Conservation (phyloP, 2,329 filamentous ascomycete genomes). For the Biscogniauxia sp. region DNA sequence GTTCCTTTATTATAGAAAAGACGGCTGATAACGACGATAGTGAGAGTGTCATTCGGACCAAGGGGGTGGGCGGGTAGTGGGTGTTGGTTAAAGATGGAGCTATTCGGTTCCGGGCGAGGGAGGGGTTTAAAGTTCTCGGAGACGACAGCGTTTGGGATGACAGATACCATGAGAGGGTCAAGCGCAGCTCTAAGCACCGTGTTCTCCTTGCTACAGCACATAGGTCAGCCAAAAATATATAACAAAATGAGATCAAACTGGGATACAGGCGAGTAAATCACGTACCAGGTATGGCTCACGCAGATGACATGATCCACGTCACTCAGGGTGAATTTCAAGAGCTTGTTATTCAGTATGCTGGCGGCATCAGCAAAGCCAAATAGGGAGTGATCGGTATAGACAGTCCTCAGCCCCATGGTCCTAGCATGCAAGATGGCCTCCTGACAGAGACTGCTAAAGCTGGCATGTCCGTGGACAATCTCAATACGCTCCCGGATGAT, state of each 20-base stretch:
- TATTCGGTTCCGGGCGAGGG: slow-evolving; percentile 41
- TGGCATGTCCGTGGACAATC: slow-evolving; percentile 97
- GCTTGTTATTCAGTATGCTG: slow-evolving; percentile 94
- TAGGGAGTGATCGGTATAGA: slow-evolving; percentile 95
- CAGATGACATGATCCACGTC: slow-evolving; percentile 98
- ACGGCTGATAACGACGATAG: slow-evolving; percentile 94
- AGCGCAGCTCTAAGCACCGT: slow-evolving; percentile 91
- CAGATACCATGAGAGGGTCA: slow-evolving; percentile 94
- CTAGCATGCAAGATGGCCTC: slow-evolving; percentile 92
- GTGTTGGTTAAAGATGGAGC: slow-evolving; percentile 39
- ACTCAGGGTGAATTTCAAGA: slow-evolving; percentile 92
- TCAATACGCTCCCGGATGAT: slow-evolving; percentile 91
- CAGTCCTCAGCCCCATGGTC: slow-evolving; percentile 93
- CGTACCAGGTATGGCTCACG: slow-evolving; percentile 93
- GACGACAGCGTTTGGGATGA: slow-evolving; percentile 96
- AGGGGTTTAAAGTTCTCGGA: slow-evolving; percentile 90
- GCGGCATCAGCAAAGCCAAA: slow-evolving; percentile 96
- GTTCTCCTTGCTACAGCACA: slow-evolving; percentile 78
- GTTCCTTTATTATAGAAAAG: slow-evolving; percentile 99
- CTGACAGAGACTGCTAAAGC: slow-evolving; percentile 87
- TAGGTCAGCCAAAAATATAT: slow-evolving; percentile 26
- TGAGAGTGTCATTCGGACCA: slow-evolving; percentile 82
- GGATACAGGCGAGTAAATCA: neutral
- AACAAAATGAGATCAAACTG: slow-evolving; percentile 6
- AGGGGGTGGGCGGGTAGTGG: slow-evolving; percentile 63